Conservation (phyloP, 2,329 filamentous ascomycete genomes). For the Penicillium carneum region DNA sequence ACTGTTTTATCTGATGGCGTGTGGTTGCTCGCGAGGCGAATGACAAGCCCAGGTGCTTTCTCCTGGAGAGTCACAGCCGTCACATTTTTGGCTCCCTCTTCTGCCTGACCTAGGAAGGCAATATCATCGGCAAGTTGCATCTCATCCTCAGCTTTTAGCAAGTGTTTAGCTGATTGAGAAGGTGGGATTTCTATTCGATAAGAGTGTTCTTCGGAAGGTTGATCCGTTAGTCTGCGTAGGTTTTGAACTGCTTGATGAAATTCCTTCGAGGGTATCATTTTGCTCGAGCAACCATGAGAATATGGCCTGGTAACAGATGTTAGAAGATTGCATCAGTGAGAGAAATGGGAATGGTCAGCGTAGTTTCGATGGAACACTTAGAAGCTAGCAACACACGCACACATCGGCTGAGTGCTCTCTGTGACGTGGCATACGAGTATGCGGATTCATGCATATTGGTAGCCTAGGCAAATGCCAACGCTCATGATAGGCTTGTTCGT, state of each 20-base stretch:
- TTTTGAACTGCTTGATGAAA: neutral
- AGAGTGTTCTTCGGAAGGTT: neutral
- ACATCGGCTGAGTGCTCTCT: neutral
- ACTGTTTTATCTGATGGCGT: neutral
- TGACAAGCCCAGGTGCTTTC: neutral
- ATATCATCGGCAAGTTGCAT: neutral
- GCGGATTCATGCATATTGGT: neutral
- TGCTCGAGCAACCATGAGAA: neutral
- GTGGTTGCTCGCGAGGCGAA: neutral
- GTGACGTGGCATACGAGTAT: neutral
- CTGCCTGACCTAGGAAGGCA: neutral
- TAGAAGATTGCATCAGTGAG: neutral
- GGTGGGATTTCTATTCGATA: neutral
- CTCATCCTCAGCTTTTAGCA: neutral
- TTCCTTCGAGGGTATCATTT: neutral
- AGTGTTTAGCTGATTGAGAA: neutral
- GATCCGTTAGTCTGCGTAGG: neutral
- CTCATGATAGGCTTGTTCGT: neutral
- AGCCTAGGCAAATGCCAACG: neutral
- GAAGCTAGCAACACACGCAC: neutral
- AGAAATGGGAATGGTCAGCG: neutral
- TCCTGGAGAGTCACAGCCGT: neutral
- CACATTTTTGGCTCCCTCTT: neutral
- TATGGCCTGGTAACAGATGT: neutral
- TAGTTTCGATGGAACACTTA: neutral